Evolutionary conservation across 257 asterid species (phyloP).

Genomic region (Ophiorrhiza pumila): DNA sequence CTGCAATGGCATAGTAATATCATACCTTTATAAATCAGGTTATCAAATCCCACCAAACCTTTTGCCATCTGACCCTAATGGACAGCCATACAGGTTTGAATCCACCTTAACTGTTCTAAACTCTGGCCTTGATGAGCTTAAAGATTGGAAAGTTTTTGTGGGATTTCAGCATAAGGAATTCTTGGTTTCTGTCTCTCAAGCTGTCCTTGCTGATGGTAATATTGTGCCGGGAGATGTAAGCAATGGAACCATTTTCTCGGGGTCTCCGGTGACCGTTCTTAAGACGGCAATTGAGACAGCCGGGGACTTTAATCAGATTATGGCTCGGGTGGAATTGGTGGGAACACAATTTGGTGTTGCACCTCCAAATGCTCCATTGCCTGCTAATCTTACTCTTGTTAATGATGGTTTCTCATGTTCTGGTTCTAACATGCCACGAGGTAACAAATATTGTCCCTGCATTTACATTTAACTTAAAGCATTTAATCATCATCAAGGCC

Average conservation of each 20-base stretch:
- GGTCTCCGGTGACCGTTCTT: constrained; percentile 45
- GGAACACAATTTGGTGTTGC: constrained; percentile 68
- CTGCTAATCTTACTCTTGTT: constrained; percentile 45
- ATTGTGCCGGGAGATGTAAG: constrained; percentile 56
- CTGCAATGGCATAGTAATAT: constrained; percentile 52
- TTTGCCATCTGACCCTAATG: constrained; percentile 25
- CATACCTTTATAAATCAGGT: constrained; percentile 39
- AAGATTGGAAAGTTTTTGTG: constrained; percentile 63
- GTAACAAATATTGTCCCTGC: constrained; percentile 18
- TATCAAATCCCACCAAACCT: constrained; percentile 39
- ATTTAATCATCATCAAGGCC: background rate
- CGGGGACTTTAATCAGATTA: constrained; percentile 55
- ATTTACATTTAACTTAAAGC: background rate
- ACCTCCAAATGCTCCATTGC: constrained; percentile 42
- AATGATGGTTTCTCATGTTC: constrained; percentile 56
- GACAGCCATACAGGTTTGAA: constrained; percentile 58
- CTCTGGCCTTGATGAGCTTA: constrained; percentile 46
- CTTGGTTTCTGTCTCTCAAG: constrained; percentile 47
- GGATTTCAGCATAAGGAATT: constrained; percentile 56
- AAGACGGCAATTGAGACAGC: constrained; percentile 61
- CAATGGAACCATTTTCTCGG: constrained; percentile 51
- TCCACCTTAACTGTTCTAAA: constrained; percentile 51
- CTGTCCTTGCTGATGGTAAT: constrained; percentile 58
- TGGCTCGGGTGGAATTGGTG: constrained; percentile 40
- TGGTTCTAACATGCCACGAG: constrained; percentile 28